Evolutionary conservation across 1,284 basidiomycete species (phyloP).

Genomic region (Ganoderma lucidum): DNA sequence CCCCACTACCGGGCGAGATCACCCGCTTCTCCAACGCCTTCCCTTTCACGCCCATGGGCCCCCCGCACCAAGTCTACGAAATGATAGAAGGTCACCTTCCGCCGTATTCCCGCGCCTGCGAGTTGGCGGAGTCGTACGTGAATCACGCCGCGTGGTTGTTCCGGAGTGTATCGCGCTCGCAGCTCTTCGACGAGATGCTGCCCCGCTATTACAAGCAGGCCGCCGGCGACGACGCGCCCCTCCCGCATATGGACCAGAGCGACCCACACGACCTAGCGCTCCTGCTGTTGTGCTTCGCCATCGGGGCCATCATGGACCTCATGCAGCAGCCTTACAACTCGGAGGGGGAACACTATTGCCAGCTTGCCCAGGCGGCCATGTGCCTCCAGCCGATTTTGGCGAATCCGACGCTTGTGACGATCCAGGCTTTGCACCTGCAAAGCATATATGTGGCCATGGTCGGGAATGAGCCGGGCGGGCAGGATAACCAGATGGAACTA

Average conservation of each 20-base stretch:
- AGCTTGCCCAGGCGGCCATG: slow-evolving; percentile 54
- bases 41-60: slow-evolving; percentile 69
- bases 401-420: slow-evolving; percentile 46
- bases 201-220: slow-evolving; percentile 61
- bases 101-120: slow-evolving; percentile 50
- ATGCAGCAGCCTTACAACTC: slow-evolving; percentile 64
- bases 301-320: slow-evolving; percentile 69
- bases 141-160: slow-evolving; percentile 63
- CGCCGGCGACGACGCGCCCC: slow-evolving; percentile 21
- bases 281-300: slow-evolving; percentile 64
- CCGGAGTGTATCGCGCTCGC: slow-evolving; percentile 63
- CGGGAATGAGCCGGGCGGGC: slow-evolving; percentile 59
- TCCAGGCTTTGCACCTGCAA: slow-evolving; percentile 62
- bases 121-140: slow-evolving; percentile 69
- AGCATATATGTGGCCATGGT: slow-evolving; percentile 64
- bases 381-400: slow-evolving; percentile 46
- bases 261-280: slow-evolving; percentile 62
- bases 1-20: slow-evolving; percentile 49
- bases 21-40: slow-evolving; percentile 66
- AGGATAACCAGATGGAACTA: slow-evolving; percentile 48
- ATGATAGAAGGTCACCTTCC: slow-evolving; percentile 52
- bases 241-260: slow-evolving; percentile 42
- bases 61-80: slow-evolving; percentile 52
- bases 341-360: slow-evolving; percentile 67
- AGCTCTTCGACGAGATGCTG: slow-evolving; percentile 69